Percentiles rank a stretch among this genome's conserved stretches.
phyloP scores from a whole-genome alignment of 1,284 basidiomycete genomes.

The Rhodotorula glutinis region DNA sequence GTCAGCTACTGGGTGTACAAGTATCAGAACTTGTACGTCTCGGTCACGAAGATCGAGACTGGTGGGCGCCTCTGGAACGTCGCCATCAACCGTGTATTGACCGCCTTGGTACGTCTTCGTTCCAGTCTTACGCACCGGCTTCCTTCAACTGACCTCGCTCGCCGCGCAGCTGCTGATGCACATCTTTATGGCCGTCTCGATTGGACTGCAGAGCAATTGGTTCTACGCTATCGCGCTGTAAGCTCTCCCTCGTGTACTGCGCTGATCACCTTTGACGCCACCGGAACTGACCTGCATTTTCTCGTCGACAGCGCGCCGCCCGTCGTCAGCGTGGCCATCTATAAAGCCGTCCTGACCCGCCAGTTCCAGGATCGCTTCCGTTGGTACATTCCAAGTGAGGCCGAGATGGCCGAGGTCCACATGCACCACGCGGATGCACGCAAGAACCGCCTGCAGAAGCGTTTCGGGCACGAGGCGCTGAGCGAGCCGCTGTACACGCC shows the following conservation, averaged over 20 bases:
- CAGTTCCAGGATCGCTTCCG: constrained; percentile 68
- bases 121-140: constrained; percentile 42
- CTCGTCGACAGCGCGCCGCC: constrained; percentile 22
- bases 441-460: constrained; percentile 68
- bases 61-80: constrained; percentile 91
- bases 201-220: constrained; percentile 76
- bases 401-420: constrained; percentile 66
- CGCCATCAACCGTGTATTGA: constrained; percentile 76
- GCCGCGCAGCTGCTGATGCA: constrained; percentile 39
- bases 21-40: constrained; percentile 92
- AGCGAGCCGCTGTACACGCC: constrained; percentile 69
- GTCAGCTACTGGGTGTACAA: constrained; percentile 66
- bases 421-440: constrained; percentile 68
- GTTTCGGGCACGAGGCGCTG: constrained; percentile 81
- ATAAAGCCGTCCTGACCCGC: constrained; percentile 76
- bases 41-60: constrained; percentile 77
- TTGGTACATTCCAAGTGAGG: constrained; percentile 66
- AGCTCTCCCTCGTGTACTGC: constrained; percentile 2
- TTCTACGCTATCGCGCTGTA: constrained; percentile 51
- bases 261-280: background rate
- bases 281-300: background rate
- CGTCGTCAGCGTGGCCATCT: constrained; percentile 58
- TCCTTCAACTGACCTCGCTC: constrained; percentile 55
- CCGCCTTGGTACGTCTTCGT: constrained; percentile 65
- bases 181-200: constrained; percentile 48